Evolutionary conservation across 2,329 filamentous ascomycete species (phyloP).

Genomic region (Teratosphaeria gauchensis): DNA sequence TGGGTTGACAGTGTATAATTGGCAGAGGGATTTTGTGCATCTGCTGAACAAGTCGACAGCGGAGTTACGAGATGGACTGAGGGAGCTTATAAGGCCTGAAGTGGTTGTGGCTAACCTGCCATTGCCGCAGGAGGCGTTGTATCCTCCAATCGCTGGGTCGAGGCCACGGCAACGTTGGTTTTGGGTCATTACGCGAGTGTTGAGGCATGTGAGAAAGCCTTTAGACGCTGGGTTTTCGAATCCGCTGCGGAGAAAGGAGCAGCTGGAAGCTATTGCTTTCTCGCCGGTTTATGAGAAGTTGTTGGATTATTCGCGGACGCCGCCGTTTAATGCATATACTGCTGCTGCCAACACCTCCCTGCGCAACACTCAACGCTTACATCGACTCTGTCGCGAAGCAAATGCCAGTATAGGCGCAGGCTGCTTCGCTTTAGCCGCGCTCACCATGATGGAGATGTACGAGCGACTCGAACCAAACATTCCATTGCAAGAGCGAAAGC

Average conservation of each 20-base stretch:
- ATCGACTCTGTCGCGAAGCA: constrained; percentile 29
- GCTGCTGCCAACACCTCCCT: constrained; percentile 24
- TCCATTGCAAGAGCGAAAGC: constrained; percentile 19
- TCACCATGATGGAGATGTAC: constrained; percentile 39
- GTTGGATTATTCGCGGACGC: constrained; percentile 30
- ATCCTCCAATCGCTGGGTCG: constrained; percentile 30
- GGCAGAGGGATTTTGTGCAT: constrained; percentile 33
- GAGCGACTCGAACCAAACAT: constrained; percentile 24
- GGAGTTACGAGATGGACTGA: constrained; percentile 16
- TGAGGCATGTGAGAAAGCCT: constrained; percentile 33
- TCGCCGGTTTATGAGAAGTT: constrained; percentile 25
- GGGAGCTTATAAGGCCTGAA: constrained; percentile 7
- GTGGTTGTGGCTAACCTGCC: constrained; percentile 27
- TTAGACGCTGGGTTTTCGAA: constrained; percentile 33
- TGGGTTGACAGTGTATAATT: constrained; percentile 32
- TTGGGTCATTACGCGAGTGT: constrained; percentile 36
- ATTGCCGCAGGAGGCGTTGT: constrained; percentile 38
- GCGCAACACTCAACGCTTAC: constrained; percentile 26
- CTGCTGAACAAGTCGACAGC: constrained; percentile 25
- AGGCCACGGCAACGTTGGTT: constrained; percentile 36
- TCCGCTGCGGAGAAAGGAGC: constrained; percentile 24
- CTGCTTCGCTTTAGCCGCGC: constrained; percentile 36
- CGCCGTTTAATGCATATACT: constrained; percentile 30
- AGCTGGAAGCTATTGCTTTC: constrained; percentile 12
- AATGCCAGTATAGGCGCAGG: constrained; percentile 35